phyloP scores from a whole-genome alignment of 345 rosid genomes.

The Rubroshorea leprosula region DNA sequence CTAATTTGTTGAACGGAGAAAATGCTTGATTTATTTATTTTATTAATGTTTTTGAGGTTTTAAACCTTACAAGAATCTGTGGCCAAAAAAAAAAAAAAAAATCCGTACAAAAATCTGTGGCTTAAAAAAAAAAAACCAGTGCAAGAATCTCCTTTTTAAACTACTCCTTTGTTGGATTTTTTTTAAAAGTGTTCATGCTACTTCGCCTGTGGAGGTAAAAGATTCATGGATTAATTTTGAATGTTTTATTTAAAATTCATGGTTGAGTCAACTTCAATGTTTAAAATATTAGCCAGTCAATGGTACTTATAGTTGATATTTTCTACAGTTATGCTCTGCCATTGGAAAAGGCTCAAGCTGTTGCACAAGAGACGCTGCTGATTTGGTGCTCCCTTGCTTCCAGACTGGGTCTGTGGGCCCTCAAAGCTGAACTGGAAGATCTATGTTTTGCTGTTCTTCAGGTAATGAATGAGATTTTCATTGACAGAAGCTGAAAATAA shows the following conservation, averaged over 20 bases:
- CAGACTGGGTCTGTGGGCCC: constrained; percentile 71
- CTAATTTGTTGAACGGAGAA: too few relatives aligned
- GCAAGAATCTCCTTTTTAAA: too few relatives aligned
- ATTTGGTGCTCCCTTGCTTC: constrained; percentile 82
- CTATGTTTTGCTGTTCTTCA: constrained; percentile 72
- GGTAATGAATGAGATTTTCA: constrained; percentile 25
- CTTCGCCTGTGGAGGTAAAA: not conserved
- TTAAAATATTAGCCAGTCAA: constrained; percentile 1
- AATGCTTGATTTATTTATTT: too few relatives aligned
- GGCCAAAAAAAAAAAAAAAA: too few relatives aligned
- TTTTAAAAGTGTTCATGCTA: not conserved
- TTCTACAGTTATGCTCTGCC: constrained; percentile 57
- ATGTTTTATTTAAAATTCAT: too few relatives aligned
- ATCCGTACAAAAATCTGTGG: too few relatives aligned
- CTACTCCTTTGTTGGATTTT: too few relatives aligned
- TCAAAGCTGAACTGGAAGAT: constrained; percentile 72
- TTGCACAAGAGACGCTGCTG: constrained; percentile 66
- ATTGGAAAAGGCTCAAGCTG: constrained; percentile 53
- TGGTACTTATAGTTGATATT: constrained; percentile 9
- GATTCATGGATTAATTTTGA: constrained; percentile 1
- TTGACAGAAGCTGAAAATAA: constrained; percentile 2
- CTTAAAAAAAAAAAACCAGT: too few relatives aligned
- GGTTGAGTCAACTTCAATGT: not conserved
- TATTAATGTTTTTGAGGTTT: too few relatives aligned
- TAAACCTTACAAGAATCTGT: too few relatives aligned